phyloP scores from a whole-genome alignment of 2,329 filamentous ascomycete species.

The Colletotrichum sp. region DNA sequence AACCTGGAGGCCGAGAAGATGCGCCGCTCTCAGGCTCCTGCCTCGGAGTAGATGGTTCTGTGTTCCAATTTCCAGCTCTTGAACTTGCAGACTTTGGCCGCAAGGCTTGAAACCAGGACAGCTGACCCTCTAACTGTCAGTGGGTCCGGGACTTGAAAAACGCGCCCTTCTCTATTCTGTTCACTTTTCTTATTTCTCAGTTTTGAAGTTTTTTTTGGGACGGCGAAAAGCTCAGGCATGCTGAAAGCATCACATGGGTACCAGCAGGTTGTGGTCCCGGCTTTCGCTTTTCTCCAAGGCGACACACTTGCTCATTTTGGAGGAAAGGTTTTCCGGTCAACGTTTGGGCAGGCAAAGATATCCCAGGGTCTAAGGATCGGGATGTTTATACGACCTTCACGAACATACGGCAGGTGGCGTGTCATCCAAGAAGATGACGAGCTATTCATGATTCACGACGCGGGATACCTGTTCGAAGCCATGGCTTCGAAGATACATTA shows the following conservation, averaged over 20 bases:
- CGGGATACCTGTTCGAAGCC: constrained; percentile 23
- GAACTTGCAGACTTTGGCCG: constrained; percentile 19
- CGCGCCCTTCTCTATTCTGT: background rate
- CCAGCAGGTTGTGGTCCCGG: background rate
- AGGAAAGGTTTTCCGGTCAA: constrained; percentile 20
- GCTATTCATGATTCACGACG: constrained; percentile 15
- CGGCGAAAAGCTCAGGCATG: background rate
- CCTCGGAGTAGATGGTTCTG: constrained; percentile 49
- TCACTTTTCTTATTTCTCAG: background rate
- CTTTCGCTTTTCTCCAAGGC: constrained; percentile 2
- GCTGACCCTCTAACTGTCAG: background rate
- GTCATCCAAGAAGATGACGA: background rate
- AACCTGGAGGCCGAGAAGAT: constrained; percentile 99
- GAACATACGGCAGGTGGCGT: constrained; percentile 18
- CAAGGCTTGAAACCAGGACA: constrained; percentile 1
- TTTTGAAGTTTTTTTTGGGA: background rate
- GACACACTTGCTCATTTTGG: constrained; percentile 8
- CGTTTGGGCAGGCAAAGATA: constrained; percentile 20
- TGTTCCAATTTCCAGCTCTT: background rate
- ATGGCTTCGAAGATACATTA: constrained; percentile 20
- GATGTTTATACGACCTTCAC: constrained; percentile 5
- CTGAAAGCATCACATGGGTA: background rate
- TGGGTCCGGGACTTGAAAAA: constrained; percentile 7
- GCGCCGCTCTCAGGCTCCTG: constrained; percentile 81
- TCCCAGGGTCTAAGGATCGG: constrained; percentile 6